phyloP scores from a whole-genome alignment of 2,329 filamentous ascomycete species.

The Monilinia fructigena region DNA sequence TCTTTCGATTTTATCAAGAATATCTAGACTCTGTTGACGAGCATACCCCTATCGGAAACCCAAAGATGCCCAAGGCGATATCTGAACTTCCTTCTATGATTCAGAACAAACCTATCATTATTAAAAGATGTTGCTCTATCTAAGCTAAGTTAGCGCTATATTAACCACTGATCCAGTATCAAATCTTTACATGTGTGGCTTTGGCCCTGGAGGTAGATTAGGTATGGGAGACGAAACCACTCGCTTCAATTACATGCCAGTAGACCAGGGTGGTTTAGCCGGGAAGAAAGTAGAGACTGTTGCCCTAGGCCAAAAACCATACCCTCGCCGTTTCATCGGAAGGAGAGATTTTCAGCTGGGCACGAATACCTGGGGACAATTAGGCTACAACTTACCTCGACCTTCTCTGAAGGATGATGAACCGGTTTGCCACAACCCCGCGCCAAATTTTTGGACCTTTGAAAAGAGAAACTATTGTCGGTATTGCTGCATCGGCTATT shows the following conservation, averaged over 20 bases:
- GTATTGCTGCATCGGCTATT: slow-evolving; percentile 82
- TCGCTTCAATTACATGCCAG: slow-evolving; percentile 78
- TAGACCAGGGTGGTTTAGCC: slow-evolving; percentile 70
- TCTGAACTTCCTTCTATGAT: slow-evolving; percentile 69
- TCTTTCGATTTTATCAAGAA: slow-evolving; percentile 71
- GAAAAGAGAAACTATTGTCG: slow-evolving; percentile 79
- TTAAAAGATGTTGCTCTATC: slow-evolving; percentile 84
- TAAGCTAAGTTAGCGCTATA: slow-evolving; percentile 84
- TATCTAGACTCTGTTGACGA: slow-evolving; percentile 49
- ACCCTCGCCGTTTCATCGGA: slow-evolving; percentile 79
- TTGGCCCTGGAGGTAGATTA: slow-evolving; percentile 84
- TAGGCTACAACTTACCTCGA: slow-evolving; percentile 76
- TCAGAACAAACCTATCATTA: slow-evolving; percentile 67
- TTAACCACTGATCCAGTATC: slow-evolving; percentile 83
- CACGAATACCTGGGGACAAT: slow-evolving; percentile 77
- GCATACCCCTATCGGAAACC: slow-evolving; percentile 31
- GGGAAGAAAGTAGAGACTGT: slow-evolving; percentile 75
- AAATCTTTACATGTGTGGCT: slow-evolving; percentile 89
- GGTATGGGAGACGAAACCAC: slow-evolving; percentile 89
- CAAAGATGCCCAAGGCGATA: slow-evolving; percentile 35
- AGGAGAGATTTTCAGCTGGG: slow-evolving; percentile 95
- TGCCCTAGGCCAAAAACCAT: slow-evolving; percentile 85
- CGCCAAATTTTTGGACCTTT: slow-evolving; percentile 88
- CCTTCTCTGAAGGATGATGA: slow-evolving; percentile 72
- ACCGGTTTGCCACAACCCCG: slow-evolving; percentile 73